These are phyloP conservation scores for Amanita polypyramis DNA, from an alignment of 768 basidiomycete species.

Conservation along the genomic window DNA sequence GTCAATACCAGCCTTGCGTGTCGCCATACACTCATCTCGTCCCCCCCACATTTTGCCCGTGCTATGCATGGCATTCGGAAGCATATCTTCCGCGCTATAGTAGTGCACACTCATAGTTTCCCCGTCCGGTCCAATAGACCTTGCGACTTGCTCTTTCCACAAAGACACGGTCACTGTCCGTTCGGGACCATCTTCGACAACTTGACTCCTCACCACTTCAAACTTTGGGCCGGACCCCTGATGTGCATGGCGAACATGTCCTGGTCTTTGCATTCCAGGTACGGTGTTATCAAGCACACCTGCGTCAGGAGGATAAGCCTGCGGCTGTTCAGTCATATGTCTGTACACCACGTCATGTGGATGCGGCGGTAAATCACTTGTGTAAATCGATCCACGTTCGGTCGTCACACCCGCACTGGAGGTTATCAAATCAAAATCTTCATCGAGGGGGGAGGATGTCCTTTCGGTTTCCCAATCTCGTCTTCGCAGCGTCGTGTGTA, in stretches of 20 bases:
- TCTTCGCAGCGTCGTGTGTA: background rate
- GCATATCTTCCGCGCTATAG: constrained; percentile 21
- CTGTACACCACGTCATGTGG: background rate
- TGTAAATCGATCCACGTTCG: constrained; percentile 4
- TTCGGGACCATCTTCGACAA: constrained; percentile 40
- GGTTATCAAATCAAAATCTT: constrained; percentile 28
- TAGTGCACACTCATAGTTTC: constrained; percentile 38
- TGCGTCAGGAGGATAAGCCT: background rate
- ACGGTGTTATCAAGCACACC: background rate
- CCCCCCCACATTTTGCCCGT: constrained; percentile 1
- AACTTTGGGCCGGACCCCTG: constrained; percentile 27
- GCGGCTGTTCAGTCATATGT: background rate
- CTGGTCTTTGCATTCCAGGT: background rate
- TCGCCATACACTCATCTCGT: background rate
- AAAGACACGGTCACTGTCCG: constrained; percentile 42
- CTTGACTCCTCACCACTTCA: constrained; percentile 29
- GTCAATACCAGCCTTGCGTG: background rate
- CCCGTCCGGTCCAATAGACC: constrained; percentile 23
- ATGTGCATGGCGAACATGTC: constrained; percentile 11
- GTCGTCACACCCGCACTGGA: constrained; percentile 9
- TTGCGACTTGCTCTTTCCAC: constrained; percentile 46
- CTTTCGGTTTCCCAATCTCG: constrained; percentile 11
- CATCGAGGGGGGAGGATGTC: constrained; percentile 23
- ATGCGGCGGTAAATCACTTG: background rate
- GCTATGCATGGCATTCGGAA: constrained; percentile 8